phyloP scores from a whole-genome alignment of 2,329 filamentous ascomycete genomes.

The Verticillium dahliae region DNA sequence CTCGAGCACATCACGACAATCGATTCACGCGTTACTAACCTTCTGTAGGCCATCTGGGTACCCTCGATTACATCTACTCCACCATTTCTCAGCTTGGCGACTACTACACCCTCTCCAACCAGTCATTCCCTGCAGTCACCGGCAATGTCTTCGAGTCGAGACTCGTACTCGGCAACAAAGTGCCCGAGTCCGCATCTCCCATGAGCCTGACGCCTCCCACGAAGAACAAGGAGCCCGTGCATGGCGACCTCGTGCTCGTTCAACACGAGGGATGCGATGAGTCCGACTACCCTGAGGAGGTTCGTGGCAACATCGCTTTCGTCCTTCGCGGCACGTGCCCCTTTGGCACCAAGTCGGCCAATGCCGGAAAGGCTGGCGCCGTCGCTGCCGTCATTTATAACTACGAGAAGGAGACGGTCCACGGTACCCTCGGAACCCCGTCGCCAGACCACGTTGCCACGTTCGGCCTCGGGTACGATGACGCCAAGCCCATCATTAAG shows the following conservation, averaged over 20 bases:
- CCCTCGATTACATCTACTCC: constrained; percentile 55
- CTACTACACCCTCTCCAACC: constrained; percentile 58
- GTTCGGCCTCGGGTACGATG: constrained; percentile 56
- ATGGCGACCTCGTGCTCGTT: constrained; percentile 54
- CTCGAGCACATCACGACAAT: not conserved
- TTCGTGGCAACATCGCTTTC: constrained; percentile 61
- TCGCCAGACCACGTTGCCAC: constrained; percentile 56
- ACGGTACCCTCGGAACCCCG: constrained; percentile 63
- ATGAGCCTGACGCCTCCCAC: constrained; percentile 66
- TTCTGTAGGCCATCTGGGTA: constrained; percentile 51
- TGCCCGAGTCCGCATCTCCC: constrained; percentile 42
- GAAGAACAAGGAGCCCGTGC: constrained; percentile 49
- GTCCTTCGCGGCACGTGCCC: constrained; percentile 63
- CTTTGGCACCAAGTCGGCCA: constrained; percentile 65
- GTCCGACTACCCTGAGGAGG: constrained; percentile 54
- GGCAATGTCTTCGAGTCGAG: constrained; percentile 54
- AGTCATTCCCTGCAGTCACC: constrained; percentile 56
- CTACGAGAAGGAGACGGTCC: constrained; percentile 54
- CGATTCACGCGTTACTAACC: not conserved
- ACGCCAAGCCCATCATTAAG: constrained; percentile 49
- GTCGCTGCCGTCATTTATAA: constrained; percentile 70
- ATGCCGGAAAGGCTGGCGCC: constrained; percentile 64
- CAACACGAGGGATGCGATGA: constrained; percentile 56
- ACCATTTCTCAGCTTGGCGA: constrained; percentile 46
- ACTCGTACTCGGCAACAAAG: constrained; percentile 46